Evolutionary conservation across 1,139 yeast species (phyloP).

Genomic region (Geotrichum siamense): DNA sequence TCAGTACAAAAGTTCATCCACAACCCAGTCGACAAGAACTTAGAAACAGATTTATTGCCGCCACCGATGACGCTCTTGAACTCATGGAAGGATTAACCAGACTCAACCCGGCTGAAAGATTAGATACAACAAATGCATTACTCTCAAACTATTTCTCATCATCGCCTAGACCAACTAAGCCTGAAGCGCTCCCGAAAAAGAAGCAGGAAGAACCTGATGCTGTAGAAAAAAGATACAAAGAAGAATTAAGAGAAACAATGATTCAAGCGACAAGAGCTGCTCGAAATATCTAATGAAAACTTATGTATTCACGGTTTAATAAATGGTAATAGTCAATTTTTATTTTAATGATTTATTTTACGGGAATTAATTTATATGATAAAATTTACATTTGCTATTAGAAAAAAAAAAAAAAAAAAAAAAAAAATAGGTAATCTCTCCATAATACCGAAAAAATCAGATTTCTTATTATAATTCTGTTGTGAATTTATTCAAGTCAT

Average conservation of each 20-base stretch:
- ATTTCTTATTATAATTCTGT: no score
- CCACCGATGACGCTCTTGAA: constrained; percentile 78
- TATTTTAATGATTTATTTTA: no score
- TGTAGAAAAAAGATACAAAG: constrained; percentile 22
- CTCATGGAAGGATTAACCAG: constrained; percentile 65
- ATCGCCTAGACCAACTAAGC: constrained; percentile 69
- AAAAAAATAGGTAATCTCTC: no score
- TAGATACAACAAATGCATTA: constrained; percentile 60
- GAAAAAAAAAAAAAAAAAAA: no score
- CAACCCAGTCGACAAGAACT: constrained; percentile 78
- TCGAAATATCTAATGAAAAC: no score
- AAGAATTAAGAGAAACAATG: constrained; percentile 25
- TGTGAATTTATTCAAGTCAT: no score
- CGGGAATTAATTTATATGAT: no score
- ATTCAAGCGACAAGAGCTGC: constrained; percentile 24
- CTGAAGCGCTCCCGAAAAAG: constrained; percentile 57
- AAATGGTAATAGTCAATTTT: no score
- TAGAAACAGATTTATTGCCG: constrained; percentile 81
- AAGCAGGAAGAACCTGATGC: constrained; percentile 22
- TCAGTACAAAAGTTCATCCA: constrained; percentile 46
- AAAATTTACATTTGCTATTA: no score
- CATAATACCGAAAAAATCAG: no score
- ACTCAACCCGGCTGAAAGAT: constrained; percentile 71
- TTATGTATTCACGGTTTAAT: no score
- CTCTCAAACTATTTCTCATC: constrained; percentile 65